Base-by-base conservation (phyloP, 306 rosid genomes). In the Fragaria vesca region DNA sequence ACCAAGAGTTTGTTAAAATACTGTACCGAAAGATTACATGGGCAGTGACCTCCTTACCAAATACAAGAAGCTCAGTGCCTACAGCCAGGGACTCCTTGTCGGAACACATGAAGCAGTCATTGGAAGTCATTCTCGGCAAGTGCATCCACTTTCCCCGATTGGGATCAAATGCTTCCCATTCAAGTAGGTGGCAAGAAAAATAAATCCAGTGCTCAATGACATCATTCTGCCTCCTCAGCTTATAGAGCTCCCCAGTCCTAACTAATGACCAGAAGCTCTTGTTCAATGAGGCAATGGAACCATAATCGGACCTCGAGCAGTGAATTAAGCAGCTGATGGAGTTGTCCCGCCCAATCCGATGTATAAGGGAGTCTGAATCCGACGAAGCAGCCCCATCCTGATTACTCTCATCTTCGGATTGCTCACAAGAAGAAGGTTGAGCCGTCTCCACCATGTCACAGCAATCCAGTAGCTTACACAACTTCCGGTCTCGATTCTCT, bases 71-170 rank as follows among this genome's bases (percentile, higher is more conserved):
- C 47, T 94, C 98, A 2, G 97, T 90, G 51, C 98, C 98, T 54
- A 94, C 98, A 26, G 97, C 98, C 67, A 92, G 82, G n/a, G 98
- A 94, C 66, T 94, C 98, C 84, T 94, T 94, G 47, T 94, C 98
- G 0, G 97, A 89, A 38, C 88, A 88, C 97, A 84, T 89, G 85
- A 94, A 94, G 82, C 98, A 94, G 30, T 92, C 96, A 55, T 90
- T 90, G 4, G 96, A 89, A 69, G 91, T 84, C 94, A 94, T 94
- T 76, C 88, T 89, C 12, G 98, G 98, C 61, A 94, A 83, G 83
- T 87, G 93, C 96, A 94, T 90, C 98, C 98, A 94, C 73, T 88
- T 69, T 9, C 80, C 69, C 1, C 80, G 88, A 76, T 81, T 78
- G 24, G 97, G 98, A 86, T 94, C 96, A 38, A 90, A 94, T 16